These are phyloP conservation scores for Pseudomassariella vexata DNA, from an alignment of 2,329 filamentous ascomycete genomes.

Conservation along the genomic window DNA sequence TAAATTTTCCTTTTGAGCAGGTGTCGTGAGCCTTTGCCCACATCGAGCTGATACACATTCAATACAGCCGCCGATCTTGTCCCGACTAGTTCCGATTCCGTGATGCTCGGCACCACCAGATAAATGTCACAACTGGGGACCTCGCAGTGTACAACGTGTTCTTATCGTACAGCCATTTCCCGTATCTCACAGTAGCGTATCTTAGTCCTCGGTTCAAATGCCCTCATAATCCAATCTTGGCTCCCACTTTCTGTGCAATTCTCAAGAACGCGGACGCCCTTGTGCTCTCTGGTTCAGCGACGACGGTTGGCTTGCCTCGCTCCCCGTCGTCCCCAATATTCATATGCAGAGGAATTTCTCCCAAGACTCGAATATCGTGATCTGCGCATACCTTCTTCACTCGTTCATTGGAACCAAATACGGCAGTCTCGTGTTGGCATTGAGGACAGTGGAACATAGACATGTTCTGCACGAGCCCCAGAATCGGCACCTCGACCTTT, in stretches of 20 bases:
- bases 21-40: constrained; percentile 10
- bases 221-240: constrained; percentile 36
- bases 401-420: constrained; percentile 65
- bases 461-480: constrained; percentile 94
- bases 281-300: constrained; percentile 72
- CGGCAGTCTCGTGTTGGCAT: constrained; percentile 66
- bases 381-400: constrained; percentile 65
- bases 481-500: constrained; percentile 71
- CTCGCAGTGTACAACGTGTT: neutral
- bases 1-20: constrained; percentile 14
- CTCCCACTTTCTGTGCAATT: constrained; percentile 55
- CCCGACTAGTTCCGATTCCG: neutral
- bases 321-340: constrained; percentile 85
- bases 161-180: constrained; percentile 3
- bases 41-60: no score
- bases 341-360: constrained; percentile 82
- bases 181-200: constrained; percentile 9
- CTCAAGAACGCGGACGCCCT: constrained; percentile 66
- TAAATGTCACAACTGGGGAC: no score
- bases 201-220: constrained; percentile 3
- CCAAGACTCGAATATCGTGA: constrained; percentile 72
- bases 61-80: neutral
- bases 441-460: constrained; percentile 74
- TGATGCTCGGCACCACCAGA: no score
- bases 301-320: constrained; percentile 81